Percentiles rank a stretch among this genome's conserved stretches.
phyloP scores from a whole-genome alignment of 1,139 yeast species.

The Kodamaea alishanica region DNA sequence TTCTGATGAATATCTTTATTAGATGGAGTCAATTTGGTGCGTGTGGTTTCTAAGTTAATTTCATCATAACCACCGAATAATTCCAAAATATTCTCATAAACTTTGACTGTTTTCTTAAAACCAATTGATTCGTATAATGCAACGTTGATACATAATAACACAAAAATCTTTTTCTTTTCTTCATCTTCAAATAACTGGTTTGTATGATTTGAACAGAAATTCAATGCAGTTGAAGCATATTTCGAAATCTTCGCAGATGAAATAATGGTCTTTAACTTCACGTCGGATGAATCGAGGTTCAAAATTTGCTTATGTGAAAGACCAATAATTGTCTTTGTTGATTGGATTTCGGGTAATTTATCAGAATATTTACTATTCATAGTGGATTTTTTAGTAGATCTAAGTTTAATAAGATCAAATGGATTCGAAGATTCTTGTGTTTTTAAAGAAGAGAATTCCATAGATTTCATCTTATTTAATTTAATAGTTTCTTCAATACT shows the following conservation, averaged over 20 bases:
- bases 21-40: conserved; percentile 37
- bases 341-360: conserved; percentile 32
- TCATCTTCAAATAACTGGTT: conserved; percentile 27
- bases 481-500: conserved; percentile 15
- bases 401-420: conserved; percentile 27
- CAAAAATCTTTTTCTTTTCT: conserved; percentile 25
- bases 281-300: conserved; percentile 33
- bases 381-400: conserved; percentile 28
- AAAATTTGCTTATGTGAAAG: conserved; percentile 37
- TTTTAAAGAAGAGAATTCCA: conserved; percentile 10
- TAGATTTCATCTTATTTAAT: conserved; percentile 14
- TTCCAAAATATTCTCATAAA: conserved; percentile 28
- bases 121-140: conserved; percentile 43
- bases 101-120: conserved; percentile 26
- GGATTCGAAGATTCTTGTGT: conserved; percentile 18
- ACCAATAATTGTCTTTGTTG: conserved; percentile 41
- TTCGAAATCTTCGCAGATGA: conserved; percentile 32
- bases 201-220: conserved; percentile 27
- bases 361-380: conserved; percentile 29
- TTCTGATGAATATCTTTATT: conserved; percentile 34
- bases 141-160: conserved; percentile 33
- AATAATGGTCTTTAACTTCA: conserved; percentile 38
- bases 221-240: conserved; percentile 27
- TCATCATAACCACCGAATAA: conserved; percentile 33
- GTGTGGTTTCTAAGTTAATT: conserved; percentile 32